Conservation (phyloP, 345 rosid species). For the Camelina laxa region DNA sequence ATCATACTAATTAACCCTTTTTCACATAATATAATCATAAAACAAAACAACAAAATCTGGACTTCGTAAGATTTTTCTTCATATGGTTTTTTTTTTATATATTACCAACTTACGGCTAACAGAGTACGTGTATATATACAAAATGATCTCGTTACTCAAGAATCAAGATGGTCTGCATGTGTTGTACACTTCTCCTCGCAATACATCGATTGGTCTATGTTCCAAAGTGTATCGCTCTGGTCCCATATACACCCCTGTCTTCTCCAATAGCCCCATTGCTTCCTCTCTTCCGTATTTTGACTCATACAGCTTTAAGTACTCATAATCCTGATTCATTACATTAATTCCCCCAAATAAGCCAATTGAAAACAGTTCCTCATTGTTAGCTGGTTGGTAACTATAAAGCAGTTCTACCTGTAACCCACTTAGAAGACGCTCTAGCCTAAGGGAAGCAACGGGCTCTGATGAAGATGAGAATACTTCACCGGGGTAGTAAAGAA, state of each 20-base stretch:
- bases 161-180: constrained; percentile 52
- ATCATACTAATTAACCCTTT: background rate
- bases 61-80: background rate
- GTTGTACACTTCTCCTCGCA: constrained; percentile 91
- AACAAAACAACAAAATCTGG: background rate
- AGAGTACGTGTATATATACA: constrained; percentile 6
- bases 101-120: background rate
- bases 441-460: constrained; percentile 86
- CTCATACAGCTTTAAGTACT: constrained; percentile 77
- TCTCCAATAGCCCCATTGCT: constrained; percentile 78
- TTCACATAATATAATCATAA: background rate
- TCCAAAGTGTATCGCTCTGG: constrained; percentile 92
- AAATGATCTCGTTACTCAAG: constrained; percentile 21
- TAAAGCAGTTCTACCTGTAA: constrained; percentile 64
- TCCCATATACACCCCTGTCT: constrained; percentile 80
- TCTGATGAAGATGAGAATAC: constrained; percentile 84
- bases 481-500: constrained; percentile 87
- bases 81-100: background rate
- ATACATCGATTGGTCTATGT: constrained; percentile 79
- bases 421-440: constrained; percentile 93
- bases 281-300: constrained; percentile 80
- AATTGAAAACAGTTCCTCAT: background rate
- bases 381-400: background rate
- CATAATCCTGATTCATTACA: constrained; percentile 62
- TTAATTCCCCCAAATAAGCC: background rate